Percentiles rank a stretch among this genome's conserved stretches.
These are phyloP conservation scores for Cymbidium sinense DNA, from an alignment of 106 monocot species.

Conservation along the genomic window DNA sequence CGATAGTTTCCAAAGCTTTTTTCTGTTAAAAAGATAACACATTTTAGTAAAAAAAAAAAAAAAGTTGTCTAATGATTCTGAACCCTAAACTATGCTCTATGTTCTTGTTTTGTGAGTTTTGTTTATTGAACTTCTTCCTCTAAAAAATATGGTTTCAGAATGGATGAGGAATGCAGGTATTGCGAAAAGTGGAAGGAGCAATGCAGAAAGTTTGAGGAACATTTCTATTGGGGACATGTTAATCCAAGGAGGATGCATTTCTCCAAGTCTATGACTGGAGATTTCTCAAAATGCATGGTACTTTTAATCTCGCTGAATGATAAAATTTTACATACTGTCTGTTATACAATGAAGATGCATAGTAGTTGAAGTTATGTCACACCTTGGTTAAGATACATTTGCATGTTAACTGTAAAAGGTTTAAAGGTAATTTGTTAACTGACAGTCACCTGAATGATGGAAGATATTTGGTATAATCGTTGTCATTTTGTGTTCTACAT, in stretches of 20 bases:
- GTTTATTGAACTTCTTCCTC: neutral
- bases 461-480: neutral
- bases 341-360: neutral
- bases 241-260: constrained; percentile 6
- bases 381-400: neutral
- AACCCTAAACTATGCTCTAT: neutral
- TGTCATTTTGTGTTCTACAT: neutral
- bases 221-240: constrained; percentile 11
- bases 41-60: neutral
- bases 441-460: neutral
- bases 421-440: neutral
- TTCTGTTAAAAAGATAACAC: neutral
- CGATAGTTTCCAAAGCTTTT: neutral
- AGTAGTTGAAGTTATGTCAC: neutral
- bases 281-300: constrained; percentile 10
- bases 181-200: constrained; percentile 6
- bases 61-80: neutral
- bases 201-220: constrained; percentile 8
- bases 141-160: constrained; percentile 1
- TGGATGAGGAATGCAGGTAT: constrained; percentile 1
- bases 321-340: neutral
- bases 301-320: neutral
- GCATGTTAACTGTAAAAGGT: neutral
- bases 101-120: constrained; percentile 3
- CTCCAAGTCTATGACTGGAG: constrained; percentile 7